A percentile compares a stretch with the other conserved stretches of the same genome.
phyloP scores from a whole-genome alignment of 495 filamentous ascomycete genomes.

The Penicillium subrubescens region DNA sequence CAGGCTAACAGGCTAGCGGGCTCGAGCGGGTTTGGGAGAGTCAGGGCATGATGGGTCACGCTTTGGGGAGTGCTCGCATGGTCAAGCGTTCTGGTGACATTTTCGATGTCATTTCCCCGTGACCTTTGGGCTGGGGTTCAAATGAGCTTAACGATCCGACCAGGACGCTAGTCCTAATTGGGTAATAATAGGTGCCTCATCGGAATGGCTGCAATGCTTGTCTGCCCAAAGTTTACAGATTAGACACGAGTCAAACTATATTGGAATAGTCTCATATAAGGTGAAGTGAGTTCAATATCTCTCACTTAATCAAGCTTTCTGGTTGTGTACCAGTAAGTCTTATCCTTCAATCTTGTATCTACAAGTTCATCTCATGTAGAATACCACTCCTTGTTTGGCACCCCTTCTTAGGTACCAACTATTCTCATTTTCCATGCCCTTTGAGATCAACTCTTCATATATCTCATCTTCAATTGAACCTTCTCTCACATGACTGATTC shows the following conservation, averaged over 20 bases:
- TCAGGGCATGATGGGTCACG: constrained; percentile 5
- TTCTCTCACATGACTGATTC: neutral
- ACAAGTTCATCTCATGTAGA: neutral
- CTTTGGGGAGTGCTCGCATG: neutral
- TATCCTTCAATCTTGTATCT: too few relatives aligned
- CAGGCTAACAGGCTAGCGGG: neutral
- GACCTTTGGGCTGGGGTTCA: neutral
- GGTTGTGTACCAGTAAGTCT: too few relatives aligned
- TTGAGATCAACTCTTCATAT: neutral
- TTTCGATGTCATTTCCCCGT: neutral
- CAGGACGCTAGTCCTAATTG: neutral
- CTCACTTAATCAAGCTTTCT: too few relatives aligned
- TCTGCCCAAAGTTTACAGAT: neutral
- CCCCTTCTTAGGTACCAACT: neutral
- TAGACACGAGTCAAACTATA: too few relatives aligned
- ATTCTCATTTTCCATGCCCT: too few relatives aligned
- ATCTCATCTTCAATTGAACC: neutral
- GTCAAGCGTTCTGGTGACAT: neutral
- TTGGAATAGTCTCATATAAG: too few relatives aligned
- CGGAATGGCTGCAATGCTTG: neutral
- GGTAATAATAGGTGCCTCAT: constrained; percentile 1
- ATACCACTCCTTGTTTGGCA: neutral
- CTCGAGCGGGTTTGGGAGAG: neutral
- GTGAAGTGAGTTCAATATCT: too few relatives aligned
- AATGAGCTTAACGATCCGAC: neutral